Percentiles rank a stretch among this genome's conserved stretches.
Evolutionary conservation across 225 moss, liverwort and hornwort genomes (phyloP).

Genomic region (Marchantia polymorpha): DNA sequence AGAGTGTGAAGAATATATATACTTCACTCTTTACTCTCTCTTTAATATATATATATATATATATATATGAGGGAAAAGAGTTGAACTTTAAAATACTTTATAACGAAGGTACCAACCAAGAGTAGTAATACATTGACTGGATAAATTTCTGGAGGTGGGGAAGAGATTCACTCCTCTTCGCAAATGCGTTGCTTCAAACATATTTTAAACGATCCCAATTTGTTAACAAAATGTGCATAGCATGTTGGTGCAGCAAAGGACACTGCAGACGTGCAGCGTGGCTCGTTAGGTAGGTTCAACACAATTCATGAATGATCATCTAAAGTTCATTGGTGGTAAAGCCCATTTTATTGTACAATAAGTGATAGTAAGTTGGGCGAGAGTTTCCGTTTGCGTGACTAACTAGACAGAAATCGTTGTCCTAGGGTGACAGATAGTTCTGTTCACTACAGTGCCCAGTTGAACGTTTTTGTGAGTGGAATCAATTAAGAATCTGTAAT

Average conservation of each 20-base stretch:
- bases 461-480: constrained; percentile 46
- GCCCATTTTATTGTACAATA: constrained; percentile 72
- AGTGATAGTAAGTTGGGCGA: constrained; percentile 89
- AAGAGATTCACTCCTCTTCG: constrained; percentile 6
- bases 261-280: constrained; percentile 79
- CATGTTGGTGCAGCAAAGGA: constrained; percentile 83
- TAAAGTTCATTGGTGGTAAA: constrained; percentile 70
- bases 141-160: constrained; percentile 13
- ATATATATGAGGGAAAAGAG: too few species aligned
- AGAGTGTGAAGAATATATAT: too few species aligned
- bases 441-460: constrained; percentile 86
- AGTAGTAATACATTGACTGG: too few species aligned
- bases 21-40: too few species aligned
- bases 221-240: constrained; percentile 80
- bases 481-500: constrained; percentile 71
- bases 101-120: too few species aligned
- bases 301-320: constrained; percentile 66
- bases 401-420: constrained; percentile 72
- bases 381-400: constrained; percentile 84
- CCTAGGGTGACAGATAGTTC: constrained; percentile 69
- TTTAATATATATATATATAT: too few species aligned
- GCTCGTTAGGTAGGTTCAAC: constrained; percentile 89
- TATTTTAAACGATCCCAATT: constrained; percentile 56
- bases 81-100: too few species aligned
- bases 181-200: neutral